Base-by-base conservation (phyloP, 2,329 filamentous ascomycete species). In the Aspergillus sp. region DNA sequence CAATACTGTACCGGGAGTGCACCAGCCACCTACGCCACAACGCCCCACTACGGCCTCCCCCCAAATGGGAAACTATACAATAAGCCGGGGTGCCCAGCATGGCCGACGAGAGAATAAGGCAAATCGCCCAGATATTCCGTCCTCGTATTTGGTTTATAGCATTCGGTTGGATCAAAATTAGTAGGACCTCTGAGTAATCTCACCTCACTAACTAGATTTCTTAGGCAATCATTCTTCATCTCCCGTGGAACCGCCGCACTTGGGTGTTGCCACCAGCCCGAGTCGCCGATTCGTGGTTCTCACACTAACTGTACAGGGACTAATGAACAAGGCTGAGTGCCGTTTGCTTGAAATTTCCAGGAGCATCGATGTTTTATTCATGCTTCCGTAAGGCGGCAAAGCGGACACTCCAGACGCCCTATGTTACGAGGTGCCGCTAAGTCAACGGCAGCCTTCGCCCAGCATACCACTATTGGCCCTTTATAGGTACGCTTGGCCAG, bases 11-110 rank as follows among this genome's bases (percentile, higher is more conserved):
- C 15, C 8, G 9, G 17, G 9, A 17, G 12, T 22, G 8, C 19
- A 24, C 40, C 33, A 34, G 40, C 51, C 17, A 46, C 42, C 19
- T 34, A 44, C 45, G 51, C 51, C 51, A 54, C 51, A 47, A 54
- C 42, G 40, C 41, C 41, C 30, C 51, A 19, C 51, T 42, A 47
- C 20, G 8, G 6, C 37, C n/a, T 52, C 37, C 17, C 27, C 22
- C 24, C 15, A 49, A 34, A 30, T 30, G 27, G 27, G 27, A 30
- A 30, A 13, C n/a, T 42, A 42, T 42, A 42, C 40, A 42, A 37
- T 37, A 5, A 30, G 27, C 9, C 9, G 9, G 9, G 27, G 27
- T 30, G 8, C 27, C 27, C 27, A 1, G 11, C 27, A 30, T 30
- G 27, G 27, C 9, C 34, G 34, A 37, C 34, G 15, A 13, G 13